These are phyloP conservation scores for Cryptosporidium bovis DNA, from an alignment of 169 alveolate genomes.

Conservation along the genomic window DNA sequence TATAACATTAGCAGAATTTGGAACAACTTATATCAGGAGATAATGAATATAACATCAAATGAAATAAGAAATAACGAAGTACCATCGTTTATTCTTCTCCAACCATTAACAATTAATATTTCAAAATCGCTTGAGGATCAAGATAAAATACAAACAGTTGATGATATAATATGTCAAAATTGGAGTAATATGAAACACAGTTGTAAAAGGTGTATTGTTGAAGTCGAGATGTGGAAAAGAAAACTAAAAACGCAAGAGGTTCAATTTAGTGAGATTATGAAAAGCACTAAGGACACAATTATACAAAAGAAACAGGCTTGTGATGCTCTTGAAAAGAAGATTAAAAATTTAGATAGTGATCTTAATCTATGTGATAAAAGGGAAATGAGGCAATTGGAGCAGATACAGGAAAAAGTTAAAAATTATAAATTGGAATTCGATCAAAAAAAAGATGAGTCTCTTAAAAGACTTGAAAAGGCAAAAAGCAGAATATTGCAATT, in stretches of 20 bases:
- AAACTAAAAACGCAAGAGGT: constrained; percentile 64
- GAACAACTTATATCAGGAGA: constrained; percentile 58
- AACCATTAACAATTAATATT: constrained; percentile 19
- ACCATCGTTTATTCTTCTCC: constrained; percentile 28
- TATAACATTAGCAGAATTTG: constrained; percentile 45
- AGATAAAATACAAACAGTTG: constrained; percentile 20
- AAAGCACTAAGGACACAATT: constrained; percentile 68
- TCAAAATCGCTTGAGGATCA: constrained; percentile 17
- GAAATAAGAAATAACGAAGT: constrained; percentile 48
- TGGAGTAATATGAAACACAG: constrained; percentile 74
- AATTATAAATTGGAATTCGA: constrained; percentile 54
- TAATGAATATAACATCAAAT: constrained; percentile 43
- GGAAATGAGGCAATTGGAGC: constrained; percentile 71
- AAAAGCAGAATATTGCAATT: constrained; percentile 39
- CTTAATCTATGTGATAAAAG: constrained; percentile 57
- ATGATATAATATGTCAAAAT: constrained; percentile 56
- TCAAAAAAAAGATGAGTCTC: constrained; percentile 47
- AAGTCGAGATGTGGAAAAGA: constrained; percentile 73
- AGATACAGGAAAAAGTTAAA: constrained; percentile 67
- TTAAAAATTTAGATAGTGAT: constrained; percentile 69
- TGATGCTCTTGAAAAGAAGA: constrained; percentile 68
- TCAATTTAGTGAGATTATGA: constrained; percentile 67
- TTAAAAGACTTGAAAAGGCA: constrained; percentile 68
- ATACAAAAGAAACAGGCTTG: constrained; percentile 71
- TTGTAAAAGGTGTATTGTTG: constrained; percentile 66